Conservation (phyloP, 768 basidiomycete genomes). For the Amanita pseudoporphyria region DNA sequence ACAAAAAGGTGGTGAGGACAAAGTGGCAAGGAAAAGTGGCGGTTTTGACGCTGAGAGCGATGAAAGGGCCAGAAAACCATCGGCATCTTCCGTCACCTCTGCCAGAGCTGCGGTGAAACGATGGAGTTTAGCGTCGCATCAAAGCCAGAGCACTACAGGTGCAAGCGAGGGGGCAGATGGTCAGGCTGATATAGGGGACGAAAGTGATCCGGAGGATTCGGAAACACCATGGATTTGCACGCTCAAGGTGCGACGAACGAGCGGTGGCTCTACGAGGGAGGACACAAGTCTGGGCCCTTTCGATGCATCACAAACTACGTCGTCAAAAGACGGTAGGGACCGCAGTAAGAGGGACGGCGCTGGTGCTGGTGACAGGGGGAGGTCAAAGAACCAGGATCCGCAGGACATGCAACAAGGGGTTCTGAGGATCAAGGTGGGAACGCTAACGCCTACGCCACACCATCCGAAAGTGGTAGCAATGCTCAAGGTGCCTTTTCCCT, state of each 20-base stretch:
- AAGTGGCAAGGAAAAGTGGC: constrained; percentile 6
- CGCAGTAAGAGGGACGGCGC: constrained; percentile 6
- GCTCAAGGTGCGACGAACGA: constrained; percentile 50
- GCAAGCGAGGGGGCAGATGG: constrained; percentile 7
- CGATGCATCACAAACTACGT: too few species aligned
- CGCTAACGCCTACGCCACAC: constrained; percentile 86
- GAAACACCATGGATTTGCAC: constrained; percentile 95
- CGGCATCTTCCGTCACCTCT: constrained; percentile 15
- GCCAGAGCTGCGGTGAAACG: constrained; percentile 13
- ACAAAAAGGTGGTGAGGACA: background rate
- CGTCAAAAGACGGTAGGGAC: background rate
- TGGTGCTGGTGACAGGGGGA: constrained; percentile 8
- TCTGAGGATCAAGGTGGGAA: constrained; percentile 62
- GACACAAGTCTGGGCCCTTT: constrained; percentile 5
- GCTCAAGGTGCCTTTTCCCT: constrained; percentile 83
- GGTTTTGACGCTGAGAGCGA: constrained; percentile 22
- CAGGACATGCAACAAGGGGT: constrained; percentile 21
- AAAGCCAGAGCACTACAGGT: constrained; percentile 4
- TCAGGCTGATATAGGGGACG: constrained; percentile 50
- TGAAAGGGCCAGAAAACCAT: constrained; percentile 27
- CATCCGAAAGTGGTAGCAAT: constrained; percentile 92
- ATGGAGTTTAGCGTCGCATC: constrained; percentile 8
- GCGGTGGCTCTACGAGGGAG: constrained; percentile 8
- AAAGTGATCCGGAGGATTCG: constrained; percentile 92
- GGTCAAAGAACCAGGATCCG: constrained; percentile 5